A percentile compares a stretch with the other conserved stretches of the same genome.
Conservation (phyloP, 257 asterid genomes). For the Galeopsis tetrahit region DNA sequence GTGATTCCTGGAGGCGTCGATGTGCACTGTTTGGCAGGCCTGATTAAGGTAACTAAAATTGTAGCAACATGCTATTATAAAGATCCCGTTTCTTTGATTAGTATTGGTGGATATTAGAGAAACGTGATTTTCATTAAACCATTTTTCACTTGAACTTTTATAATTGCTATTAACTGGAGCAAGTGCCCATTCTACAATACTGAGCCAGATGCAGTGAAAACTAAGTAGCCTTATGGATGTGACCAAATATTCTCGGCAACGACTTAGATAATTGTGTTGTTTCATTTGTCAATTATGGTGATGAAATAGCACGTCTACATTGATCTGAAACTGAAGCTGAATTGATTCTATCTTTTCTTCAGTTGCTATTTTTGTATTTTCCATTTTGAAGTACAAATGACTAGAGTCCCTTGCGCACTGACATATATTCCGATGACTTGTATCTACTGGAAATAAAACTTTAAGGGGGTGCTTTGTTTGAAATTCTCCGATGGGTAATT, state of each 20-base stretch:
- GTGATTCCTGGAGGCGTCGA: constrained; percentile 85
- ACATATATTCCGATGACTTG: background rate
- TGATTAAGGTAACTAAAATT: constrained; percentile 68
- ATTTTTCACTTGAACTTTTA: background rate
- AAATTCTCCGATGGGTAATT: no score
- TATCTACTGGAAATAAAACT: background rate
- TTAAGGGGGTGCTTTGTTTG: background rate
- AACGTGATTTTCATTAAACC: background rate
- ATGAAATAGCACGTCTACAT: background rate
- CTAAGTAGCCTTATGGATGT: background rate
- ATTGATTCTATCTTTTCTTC: background rate
- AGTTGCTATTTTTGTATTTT: background rate
- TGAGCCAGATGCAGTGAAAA: background rate
- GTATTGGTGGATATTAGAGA: background rate
- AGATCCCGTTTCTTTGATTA: constrained; percentile 18
- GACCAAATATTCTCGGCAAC: constrained; percentile 1
- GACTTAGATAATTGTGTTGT: background rate
- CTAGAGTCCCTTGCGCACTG: background rate
- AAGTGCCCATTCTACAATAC: background rate
- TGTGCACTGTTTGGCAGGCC: constrained; percentile 96
- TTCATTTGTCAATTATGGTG: background rate
- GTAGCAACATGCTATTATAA: constrained; percentile 12
- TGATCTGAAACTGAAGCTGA: constrained; percentile 10
- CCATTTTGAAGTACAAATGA: background rate
- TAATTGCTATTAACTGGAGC: background rate